Evolutionary conservation across 148 eudicot species (phyloP), one percentile per base, ranked within the genome.

Genomic region (Suaeda aralocaspica): DNA sequence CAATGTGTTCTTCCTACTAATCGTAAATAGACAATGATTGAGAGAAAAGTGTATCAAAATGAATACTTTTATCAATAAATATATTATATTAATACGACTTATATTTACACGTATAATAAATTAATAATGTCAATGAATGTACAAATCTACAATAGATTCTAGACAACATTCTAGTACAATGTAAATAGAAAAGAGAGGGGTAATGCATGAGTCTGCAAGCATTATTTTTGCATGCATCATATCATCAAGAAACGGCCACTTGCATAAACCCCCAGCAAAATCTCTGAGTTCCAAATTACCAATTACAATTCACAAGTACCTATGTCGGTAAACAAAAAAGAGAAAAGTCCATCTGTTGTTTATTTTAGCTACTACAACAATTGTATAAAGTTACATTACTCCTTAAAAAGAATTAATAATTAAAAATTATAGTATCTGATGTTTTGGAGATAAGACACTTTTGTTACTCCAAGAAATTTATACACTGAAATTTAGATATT

Each of bases 401-500:
- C 5, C 25, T 26, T 7, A 31, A 59, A 10, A 33, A 22, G 19
- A 28, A 46, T 10, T n/a, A 31, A 33, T 29, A 28, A 39, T 15
- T 58, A 49, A 67, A 4, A 14, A 46, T 46, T 12, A 46, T 46
- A 11, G 3, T 3, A 6, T 61, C 67, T 53, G 53, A 6, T 53
- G 46, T 65, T 74, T 61, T 63, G 36, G 36, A 59, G 81, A 73
- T 46, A 70, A 79, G 80, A 70, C 74, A 74, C 58, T 81, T 72
- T 76, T 53, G 74, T 81, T 78, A 74, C 85, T 80, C 78, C 89
- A 78, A 83, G 86, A 73, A 72, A 80, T n/a, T n/a, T n/a, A 66
- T 64, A 78, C 86, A 82, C 91, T 79, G 86, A 87, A 87, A 58
- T 84, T 80, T 72, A 84, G 76, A 76, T 67, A 26, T 19, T 36